Conservation (phyloP, 176 grass and related monocot genomes). For the Panicum miliaceum region DNA sequence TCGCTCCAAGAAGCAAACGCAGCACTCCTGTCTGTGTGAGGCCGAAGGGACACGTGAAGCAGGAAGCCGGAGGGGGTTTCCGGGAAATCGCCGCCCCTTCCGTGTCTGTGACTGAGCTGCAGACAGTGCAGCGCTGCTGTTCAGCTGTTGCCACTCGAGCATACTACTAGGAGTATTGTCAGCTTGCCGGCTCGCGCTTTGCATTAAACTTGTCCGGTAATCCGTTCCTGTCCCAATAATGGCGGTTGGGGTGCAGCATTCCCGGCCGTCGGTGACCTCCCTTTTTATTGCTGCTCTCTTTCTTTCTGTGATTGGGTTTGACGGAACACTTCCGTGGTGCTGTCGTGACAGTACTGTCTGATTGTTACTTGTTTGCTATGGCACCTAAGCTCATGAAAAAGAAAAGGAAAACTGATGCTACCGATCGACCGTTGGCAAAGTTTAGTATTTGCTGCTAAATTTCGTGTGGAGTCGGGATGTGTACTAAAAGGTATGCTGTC, state of each 20-base stretch:
- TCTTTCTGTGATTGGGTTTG: not conserved
- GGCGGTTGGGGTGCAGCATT: constrained; percentile 52
- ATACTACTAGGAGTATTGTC: not conserved
- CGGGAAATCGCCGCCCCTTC: not conserved
- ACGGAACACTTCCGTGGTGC: not conserved
- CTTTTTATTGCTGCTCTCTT: constrained; percentile 2
- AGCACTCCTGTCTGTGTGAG: not conserved
- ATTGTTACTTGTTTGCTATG: constrained; percentile 15
- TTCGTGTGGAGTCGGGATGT: not conserved
- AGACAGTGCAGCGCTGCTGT: not conserved
- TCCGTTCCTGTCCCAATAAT: constrained; percentile 54
- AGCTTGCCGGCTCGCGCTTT: constrained; percentile 16
- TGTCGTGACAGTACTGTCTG: not conserved
- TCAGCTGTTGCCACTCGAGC: not conserved
- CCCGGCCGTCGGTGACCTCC: constrained; percentile 51
- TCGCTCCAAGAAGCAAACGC: not conserved
- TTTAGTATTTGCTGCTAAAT: not conserved
- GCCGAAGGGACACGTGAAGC: not conserved
- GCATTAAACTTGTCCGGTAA: constrained; percentile 49
- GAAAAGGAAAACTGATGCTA: not conserved
- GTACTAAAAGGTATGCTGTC: not conserved
- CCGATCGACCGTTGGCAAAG: not conserved
- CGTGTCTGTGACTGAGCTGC: not conserved
- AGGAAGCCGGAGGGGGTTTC: not conserved
- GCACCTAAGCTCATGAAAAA: not conserved